Evolutionary conservation across 2,329 filamentous ascomycete species (phyloP), one percentile per base, ranked within the genome.

Genomic region (Geosmithia flava): DNA sequence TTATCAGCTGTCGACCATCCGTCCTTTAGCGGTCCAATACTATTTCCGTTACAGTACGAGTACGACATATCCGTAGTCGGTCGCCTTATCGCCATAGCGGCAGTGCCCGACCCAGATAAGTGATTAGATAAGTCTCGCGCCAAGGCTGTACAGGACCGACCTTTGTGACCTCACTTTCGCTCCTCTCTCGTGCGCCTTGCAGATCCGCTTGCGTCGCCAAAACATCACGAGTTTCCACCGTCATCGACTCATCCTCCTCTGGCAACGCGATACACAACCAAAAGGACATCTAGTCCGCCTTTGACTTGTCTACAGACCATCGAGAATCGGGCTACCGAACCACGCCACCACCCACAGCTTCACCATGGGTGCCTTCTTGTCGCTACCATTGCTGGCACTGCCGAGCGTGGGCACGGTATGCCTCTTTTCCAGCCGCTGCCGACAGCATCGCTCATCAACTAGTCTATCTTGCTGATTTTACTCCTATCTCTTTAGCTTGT

Each of bases 281-380:
- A 11, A 37, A 13, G 15, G 33, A 37, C 33, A 37, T 11, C 29
- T 6, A 30, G n/a, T n/a, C n/a, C 29, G 11, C 6, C 29, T 30
- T 6, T 11, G 11, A 30, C 15, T 13, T 13, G 10, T 37, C 33
- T 37, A 37, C 33, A 37, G 6, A 37, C 11, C 6, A 37, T 11
- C 23, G 4, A 4, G 23, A 27, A 37, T 11, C 33, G 33, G 11
- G 23, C 23, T 13, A 37, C 33, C 11, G 10, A 16, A 37, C 33
- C 33, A 16, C n/a, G 33, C 33, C 33, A 13, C 33, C 33, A 13
- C 15, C 33, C 10, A 37, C 33, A 42, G 40, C 44, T 47, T 47
- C 37, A 29, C 13, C 39, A 98, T 98, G 93, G 93, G 93, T 61
- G 91, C 88, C 56, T 71, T 95, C 59, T 76, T 98, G 48, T 96